Percentiles rank a stretch among this genome's conserved stretches.
These are phyloP conservation scores for Medicago lupulina DNA, from an alignment of 306 rosid genomes.

Conservation along the genomic window DNA sequence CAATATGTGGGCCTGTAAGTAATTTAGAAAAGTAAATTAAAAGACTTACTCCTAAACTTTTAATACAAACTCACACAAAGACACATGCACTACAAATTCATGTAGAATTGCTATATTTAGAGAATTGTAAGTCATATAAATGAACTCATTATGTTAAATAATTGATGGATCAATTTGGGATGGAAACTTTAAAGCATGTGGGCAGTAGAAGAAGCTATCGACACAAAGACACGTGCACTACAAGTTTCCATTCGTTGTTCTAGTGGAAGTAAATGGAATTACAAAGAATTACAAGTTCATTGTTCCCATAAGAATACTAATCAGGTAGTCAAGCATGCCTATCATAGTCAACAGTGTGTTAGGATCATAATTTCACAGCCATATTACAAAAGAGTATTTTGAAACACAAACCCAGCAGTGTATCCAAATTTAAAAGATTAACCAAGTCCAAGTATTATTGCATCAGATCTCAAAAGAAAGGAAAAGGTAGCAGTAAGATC, in stretches of 20 bases:
- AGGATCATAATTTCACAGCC: conserved; percentile 31
- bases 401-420: conserved; percentile 11
- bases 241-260: neutral
- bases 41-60: conserved; percentile 11
- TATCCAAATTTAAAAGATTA: conserved; percentile 16
- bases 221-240: no score
- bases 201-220: neutral
- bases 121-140: neutral
- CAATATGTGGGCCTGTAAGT: conserved; percentile 17
- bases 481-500: conserved; percentile 14
- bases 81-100: conserved; percentile 7
- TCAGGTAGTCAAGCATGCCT: conserved; percentile 23
- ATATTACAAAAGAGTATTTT: conserved; percentile 14
- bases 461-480: conserved; percentile 4
- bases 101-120: neutral
- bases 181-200: neutral
- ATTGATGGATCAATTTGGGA: neutral
- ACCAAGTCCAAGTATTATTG: neutral
- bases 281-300: neutral
- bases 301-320: conserved; percentile 22
- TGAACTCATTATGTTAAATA: conserved; percentile 8
- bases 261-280: neutral
- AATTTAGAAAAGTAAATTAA: conserved; percentile 20
- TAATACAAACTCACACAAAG: neutral
- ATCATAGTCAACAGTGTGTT: neutral